phyloP scores from a whole-genome alignment of 1,139 yeast genomes.

The Kluyveromyces sp. region DNA sequence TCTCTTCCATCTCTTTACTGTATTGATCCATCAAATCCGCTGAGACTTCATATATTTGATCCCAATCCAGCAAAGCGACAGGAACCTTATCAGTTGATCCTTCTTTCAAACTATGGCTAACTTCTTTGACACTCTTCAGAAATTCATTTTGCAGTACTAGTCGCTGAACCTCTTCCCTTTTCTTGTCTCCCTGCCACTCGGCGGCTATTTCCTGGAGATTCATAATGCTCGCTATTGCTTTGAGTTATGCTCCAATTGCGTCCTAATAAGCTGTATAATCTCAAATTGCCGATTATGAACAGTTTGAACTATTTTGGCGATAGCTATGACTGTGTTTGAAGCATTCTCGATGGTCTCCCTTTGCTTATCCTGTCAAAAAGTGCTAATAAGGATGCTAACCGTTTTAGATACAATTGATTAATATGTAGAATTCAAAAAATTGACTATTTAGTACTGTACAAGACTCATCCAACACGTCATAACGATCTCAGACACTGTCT shows the following conservation, averaged over 20 bases:
- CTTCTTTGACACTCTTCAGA: slow-evolving; percentile 16
- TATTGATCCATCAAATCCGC: slow-evolving; percentile 27
- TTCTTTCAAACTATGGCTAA: slow-evolving; percentile 15
- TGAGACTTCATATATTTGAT: slow-evolving; percentile 25
- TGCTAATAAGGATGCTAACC: no score
- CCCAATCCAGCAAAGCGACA: slow-evolving; percentile 26
- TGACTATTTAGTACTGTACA: no score
- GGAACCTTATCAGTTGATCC: slow-evolving; percentile 11
- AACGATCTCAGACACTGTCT: no score
- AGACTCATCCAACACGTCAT: no score
- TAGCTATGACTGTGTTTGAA: no score
- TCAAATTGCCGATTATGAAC: no score
- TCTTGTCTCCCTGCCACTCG: slow-evolving; percentile 19
- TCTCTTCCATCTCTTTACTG: slow-evolving; percentile 23
- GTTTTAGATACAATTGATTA: no score
- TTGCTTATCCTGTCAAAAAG: no score
- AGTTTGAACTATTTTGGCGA: no score
- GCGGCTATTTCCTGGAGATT: slow-evolving; percentile 16
- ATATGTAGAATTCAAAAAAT: no score
- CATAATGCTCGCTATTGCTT: slow-evolving; percentile 15
- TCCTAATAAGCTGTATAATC: no score
- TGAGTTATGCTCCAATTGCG: background rate
- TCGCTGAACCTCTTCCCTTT: slow-evolving; percentile 11
- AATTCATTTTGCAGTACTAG: slow-evolving; percentile 18
- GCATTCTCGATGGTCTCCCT: no score